Percentiles rank a stretch among this genome's conserved stretches.
These are phyloP conservation scores for Sphagnum magellanicum DNA, from an alignment of 228 moss, liverwort and hornwort species.

Conservation along the genomic window DNA sequence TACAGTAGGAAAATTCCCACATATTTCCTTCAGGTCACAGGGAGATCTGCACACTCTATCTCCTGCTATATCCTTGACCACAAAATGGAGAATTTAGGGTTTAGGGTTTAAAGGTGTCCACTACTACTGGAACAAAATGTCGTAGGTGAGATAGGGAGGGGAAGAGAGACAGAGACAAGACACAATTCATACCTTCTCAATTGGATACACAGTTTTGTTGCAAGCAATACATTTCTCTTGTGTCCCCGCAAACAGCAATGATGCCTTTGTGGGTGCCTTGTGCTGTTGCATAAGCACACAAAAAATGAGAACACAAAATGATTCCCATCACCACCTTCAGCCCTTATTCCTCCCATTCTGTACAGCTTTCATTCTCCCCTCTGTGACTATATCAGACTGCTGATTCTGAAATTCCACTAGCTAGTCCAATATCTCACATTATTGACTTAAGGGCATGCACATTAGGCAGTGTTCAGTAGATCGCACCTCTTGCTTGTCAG, in stretches of 20 bases:
- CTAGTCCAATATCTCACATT: no score
- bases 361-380: no score
- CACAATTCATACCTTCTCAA: slow-evolving; percentile 44
- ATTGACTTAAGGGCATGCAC: no score
- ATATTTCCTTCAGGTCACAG: neutral
- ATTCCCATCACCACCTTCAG: no score
- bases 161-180: neutral
- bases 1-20: neutral
- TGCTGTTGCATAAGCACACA: slow-evolving; percentile 28
- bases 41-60: neutral
- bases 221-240: slow-evolving; percentile 61
- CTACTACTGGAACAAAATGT: slow-evolving; percentile 31
- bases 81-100: neutral
- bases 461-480: no score
- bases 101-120: neutral
- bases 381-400: no score
- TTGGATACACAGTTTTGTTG: slow-evolving; percentile 44
- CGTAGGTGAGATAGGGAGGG: neutral
- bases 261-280: slow-evolving; percentile 62
- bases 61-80: neutral
- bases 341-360: no score
- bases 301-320: neutral
- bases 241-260: slow-evolving; percentile 34
- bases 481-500: slow-evolving; percentile 3
- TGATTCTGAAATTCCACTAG: no score